Conservation (phyloP, 2,329 filamentous ascomycete genomes). For the Onygena corvina region DNA sequence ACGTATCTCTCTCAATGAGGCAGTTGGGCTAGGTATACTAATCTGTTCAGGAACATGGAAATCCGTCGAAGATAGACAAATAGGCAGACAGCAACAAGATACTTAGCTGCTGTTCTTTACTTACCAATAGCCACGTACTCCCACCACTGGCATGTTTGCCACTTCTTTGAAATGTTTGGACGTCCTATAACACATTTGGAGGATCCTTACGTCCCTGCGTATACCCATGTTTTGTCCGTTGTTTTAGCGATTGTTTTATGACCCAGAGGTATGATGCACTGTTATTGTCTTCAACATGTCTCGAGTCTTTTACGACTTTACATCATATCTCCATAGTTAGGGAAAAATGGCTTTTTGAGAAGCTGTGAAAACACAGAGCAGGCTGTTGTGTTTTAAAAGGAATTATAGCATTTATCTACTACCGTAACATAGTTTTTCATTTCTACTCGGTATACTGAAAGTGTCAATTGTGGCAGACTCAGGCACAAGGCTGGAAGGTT, state of each 20-base stretch:
- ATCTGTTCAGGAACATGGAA: conserved; percentile 56
- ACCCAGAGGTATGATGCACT: too few relatives aligned
- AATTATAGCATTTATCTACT: not conserved
- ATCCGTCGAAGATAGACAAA: conserved; percentile 57
- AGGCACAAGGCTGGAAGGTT: not conserved
- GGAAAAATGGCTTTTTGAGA: not conserved
- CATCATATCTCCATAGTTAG: not conserved
- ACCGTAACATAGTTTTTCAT: not conserved
- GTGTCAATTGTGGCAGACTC: not conserved
- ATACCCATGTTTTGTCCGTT: too few relatives aligned
- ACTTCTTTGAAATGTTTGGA: too few relatives aligned
- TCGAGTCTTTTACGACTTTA: not conserved
- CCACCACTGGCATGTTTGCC: too few relatives aligned
- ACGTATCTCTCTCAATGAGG: not conserved
- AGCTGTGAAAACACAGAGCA: not conserved
- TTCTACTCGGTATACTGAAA: not conserved
- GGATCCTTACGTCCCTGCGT: too few relatives aligned
- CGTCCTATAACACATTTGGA: too few relatives aligned
- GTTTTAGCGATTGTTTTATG: too few relatives aligned
- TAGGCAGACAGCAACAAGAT: conserved; percentile 34
- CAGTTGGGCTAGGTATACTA: not conserved
- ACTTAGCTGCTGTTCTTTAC: too few relatives aligned
- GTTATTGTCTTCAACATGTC: not conserved
- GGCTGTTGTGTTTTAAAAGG: not conserved
- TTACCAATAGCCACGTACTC: too few relatives aligned